Evolutionary conservation across 1,284 basidiomycete species (phyloP).

Genomic region (Sporisorium graminicola): DNA sequence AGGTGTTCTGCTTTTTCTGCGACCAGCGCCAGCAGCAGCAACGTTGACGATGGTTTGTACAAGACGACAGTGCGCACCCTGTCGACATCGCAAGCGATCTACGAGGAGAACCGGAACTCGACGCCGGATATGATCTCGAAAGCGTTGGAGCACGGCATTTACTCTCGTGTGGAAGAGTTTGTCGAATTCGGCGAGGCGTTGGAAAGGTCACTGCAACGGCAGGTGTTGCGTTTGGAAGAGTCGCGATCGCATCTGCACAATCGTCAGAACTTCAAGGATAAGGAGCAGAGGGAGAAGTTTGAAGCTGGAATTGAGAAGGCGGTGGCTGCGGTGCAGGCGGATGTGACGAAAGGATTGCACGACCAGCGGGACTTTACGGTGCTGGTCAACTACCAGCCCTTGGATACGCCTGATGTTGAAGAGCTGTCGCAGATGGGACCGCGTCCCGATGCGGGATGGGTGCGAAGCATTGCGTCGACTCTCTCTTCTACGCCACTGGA

Average conservation of each 20-base stretch:
- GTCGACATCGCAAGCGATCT: constrained; percentile 42
- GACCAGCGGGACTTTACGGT: constrained; percentile 54
- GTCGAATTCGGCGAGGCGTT: constrained; percentile 55
- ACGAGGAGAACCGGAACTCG: constrained; percentile 47
- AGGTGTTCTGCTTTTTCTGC: constrained; percentile 20
- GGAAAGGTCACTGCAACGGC: constrained; percentile 48
- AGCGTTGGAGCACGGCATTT: constrained; percentile 57
- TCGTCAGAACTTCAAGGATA: constrained; percentile 14
- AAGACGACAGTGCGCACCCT: constrained; percentile 23
- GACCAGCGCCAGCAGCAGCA: neutral
- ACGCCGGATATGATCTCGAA: constrained; percentile 54
- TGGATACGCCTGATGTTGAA: constrained; percentile 23
- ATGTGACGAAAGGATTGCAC: constrained; percentile 16
- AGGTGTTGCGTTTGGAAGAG: constrained; percentile 41
- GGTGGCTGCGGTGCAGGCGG: constrained; percentile 20
- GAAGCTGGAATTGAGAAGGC: constrained; percentile 15
- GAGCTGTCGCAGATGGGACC: constrained; percentile 37
- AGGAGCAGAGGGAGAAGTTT: constrained; percentile 13
- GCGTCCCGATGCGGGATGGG: constrained; percentile 23
- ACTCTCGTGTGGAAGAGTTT: constrained; percentile 57
- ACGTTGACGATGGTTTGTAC: constrained; percentile 29
- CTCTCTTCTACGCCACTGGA: neutral
- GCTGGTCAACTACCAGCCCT: constrained; percentile 47
- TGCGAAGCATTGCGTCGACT: constrained; percentile 22
- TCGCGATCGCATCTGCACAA: constrained; percentile 33